phyloP scores from a whole-genome alignment of 441 rosid genomes.

The Dalechampia spathulata region DNA sequence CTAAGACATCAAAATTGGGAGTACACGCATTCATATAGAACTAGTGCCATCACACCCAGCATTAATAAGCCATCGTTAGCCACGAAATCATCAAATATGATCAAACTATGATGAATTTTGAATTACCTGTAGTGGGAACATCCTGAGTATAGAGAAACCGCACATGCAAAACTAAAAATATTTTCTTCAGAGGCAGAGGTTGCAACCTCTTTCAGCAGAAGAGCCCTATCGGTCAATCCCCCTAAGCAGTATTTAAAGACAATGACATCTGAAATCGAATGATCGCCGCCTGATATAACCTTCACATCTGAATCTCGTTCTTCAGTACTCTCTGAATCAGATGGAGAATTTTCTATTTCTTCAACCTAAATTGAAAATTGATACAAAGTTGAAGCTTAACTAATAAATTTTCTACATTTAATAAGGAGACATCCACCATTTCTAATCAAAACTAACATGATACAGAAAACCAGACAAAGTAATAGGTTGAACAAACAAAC shows the following conservation, averaged over 20 bases:
- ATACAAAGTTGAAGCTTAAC: no score
- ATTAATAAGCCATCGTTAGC: no score
- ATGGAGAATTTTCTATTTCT: conserved; percentile 35
- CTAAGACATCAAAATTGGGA: no score
- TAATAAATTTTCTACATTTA: no score
- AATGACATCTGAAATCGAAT: conserved; percentile 41
- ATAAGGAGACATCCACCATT: no score
- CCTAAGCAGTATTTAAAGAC: conserved; percentile 76
- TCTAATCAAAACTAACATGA: no score
- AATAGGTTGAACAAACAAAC: no score
- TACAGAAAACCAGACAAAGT: no score
- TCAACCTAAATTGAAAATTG: no score
- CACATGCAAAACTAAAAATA: conserved; percentile 54
- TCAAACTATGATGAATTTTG: neutral
- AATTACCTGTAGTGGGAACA: conserved; percentile 77
- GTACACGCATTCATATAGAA: no score
- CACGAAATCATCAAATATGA: neutral
- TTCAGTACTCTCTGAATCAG: conserved; percentile 50
- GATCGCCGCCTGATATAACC: conserved; percentile 24
- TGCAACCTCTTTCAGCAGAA: conserved; percentile 65
- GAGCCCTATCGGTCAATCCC: conserved; percentile 53
- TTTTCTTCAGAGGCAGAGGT: conserved; percentile 49
- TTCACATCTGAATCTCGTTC: conserved; percentile 33
- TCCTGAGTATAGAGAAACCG: conserved; percentile 66
- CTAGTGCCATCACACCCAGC: no score